Evolutionary conservation across 106 monocot species (phyloP).

Genomic region (Xerophyta viscosa): DNA sequence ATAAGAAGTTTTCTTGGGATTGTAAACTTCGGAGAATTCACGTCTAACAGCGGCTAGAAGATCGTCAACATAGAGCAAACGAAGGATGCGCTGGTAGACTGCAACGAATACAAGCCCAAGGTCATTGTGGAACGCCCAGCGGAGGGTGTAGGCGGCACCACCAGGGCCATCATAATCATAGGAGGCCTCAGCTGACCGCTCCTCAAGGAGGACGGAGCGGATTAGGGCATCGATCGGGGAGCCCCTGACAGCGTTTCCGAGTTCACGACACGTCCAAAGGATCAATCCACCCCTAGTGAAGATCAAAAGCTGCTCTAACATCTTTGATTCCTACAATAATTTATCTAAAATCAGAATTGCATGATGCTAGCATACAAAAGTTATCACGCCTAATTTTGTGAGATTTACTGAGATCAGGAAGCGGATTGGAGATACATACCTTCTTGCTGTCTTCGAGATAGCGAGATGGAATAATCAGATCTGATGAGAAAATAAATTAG

Average conservation of each 20-base stretch:
- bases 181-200: slow-evolving; percentile 77
- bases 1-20: slow-evolving; percentile 55
- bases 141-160: slow-evolving; percentile 63
- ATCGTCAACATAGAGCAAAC: slow-evolving; percentile 88
- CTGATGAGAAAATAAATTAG: too few species aligned
- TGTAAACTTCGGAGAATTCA: slow-evolving; percentile 66
- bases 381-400: too few species aligned
- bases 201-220: slow-evolving; percentile 92
- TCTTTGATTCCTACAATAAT: slow-evolving; percentile 9
- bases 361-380: too few species aligned
- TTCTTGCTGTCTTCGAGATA: too few species aligned
- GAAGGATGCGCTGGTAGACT: slow-evolving; percentile 86
- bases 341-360: neutral
- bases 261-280: slow-evolving; percentile 76
- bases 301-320: slow-evolving; percentile 98
- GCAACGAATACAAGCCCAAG: slow-evolving; percentile 96
- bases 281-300: slow-evolving; percentile 96
- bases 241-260: slow-evolving; percentile 73
- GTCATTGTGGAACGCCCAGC: slow-evolving; percentile 95
- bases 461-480: too few species aligned
- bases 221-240: slow-evolving; percentile 91
- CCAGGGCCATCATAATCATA: slow-evolving; percentile 65
- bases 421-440: too few species aligned
- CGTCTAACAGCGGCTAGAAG: slow-evolving; percentile 54
- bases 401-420: too few species aligned